Percentiles rank a stretch among this genome's conserved stretches.
These are phyloP conservation scores for Colletotrichum gigasporum DNA, from an alignment of 2,329 filamentous ascomycete species.

Conservation along the genomic window DNA sequence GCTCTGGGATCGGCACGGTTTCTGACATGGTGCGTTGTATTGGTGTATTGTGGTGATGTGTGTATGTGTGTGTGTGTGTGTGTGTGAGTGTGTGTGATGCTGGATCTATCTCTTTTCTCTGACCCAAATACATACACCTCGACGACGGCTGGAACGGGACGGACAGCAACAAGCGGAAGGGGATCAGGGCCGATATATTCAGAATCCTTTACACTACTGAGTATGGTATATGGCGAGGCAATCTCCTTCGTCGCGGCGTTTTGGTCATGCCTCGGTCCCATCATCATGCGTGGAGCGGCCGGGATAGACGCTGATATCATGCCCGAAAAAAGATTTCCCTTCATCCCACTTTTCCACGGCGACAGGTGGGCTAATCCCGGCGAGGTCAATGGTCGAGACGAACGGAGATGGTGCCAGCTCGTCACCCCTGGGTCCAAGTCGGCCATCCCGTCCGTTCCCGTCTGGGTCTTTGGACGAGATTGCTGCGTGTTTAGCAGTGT, in stretches of 20 bases:
- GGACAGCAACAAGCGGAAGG: not conserved
- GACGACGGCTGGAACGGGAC: not conserved
- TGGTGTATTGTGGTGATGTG: not conserved
- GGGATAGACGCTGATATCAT: slow-evolving; percentile 30
- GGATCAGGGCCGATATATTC: slow-evolving; percentile 19
- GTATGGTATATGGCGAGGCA: too few relatives aligned
- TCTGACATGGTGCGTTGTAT: slow-evolving; percentile 19
- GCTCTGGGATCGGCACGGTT: slow-evolving; percentile 45
- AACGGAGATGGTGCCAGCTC: slow-evolving; percentile 3
- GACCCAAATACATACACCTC: not conserved
- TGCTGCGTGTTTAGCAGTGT: too few relatives aligned
- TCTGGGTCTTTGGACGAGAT: too few relatives aligned
- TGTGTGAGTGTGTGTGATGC: not conserved
- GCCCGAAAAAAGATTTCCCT: slow-evolving; percentile 10
- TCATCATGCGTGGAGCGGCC: slow-evolving; percentile 26
- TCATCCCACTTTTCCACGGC: slow-evolving; percentile 25
- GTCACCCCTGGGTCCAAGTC: slow-evolving; percentile 4
- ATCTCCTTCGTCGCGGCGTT: slow-evolving; percentile 6
- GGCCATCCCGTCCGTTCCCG: slow-evolving; percentile 20
- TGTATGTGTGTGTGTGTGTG: not conserved
- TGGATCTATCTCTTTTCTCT: not conserved
- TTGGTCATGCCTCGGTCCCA: slow-evolving; percentile 25
- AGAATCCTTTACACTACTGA: too few relatives aligned
- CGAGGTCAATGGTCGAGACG: slow-evolving; percentile 16
- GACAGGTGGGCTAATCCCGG: slow-evolving; percentile 19